Conservation (phyloP, 1,139 yeast genomes). For the Hansenula lynferdii region DNA sequence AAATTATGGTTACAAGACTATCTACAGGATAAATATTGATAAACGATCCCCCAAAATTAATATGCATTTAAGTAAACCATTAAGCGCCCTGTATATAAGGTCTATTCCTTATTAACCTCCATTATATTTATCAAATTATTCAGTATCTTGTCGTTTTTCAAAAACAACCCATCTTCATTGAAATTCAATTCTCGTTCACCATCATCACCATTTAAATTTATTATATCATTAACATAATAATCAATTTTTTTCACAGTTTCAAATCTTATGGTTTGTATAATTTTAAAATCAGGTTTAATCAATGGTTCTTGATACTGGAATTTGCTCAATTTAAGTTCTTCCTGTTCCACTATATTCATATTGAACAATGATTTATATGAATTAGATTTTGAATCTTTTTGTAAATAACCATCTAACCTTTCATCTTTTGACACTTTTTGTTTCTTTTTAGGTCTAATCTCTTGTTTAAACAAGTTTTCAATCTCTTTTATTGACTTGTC, state of each 20-base stretch:
- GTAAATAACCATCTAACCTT: not conserved
- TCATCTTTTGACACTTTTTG: not conserved
- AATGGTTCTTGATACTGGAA: no score
- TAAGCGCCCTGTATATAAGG: not conserved
- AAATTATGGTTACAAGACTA: slow-evolving; percentile 16
- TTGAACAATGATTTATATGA: not conserved
- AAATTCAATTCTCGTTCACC: not conserved
- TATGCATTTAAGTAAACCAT: no score
- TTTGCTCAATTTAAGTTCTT: no score
- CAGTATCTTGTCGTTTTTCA: slow-evolving; percentile 1
- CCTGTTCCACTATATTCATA: no score
- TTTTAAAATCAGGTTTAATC: no score
- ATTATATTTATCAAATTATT: slow-evolving; percentile 1
- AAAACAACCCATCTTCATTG: slow-evolving; percentile 1
- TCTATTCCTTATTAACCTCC: not conserved
- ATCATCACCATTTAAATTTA: not conserved
- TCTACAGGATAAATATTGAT: no score
- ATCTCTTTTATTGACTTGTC: slow-evolving; percentile 30
- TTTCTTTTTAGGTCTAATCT: slow-evolving; percentile 1
- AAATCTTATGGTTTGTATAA: no score
- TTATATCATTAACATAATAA: slow-evolving; percentile 1
- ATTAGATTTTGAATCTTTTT: not conserved
- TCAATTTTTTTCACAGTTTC: slow-evolving; percentile 2
- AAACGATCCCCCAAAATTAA: no score
- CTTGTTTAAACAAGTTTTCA: slow-evolving; percentile 25